Percentiles rank a stretch among this genome's conserved stretches.
phyloP scores from a whole-genome alignment of 192 early-diverging fungal species.

The Backusella circina region DNA sequence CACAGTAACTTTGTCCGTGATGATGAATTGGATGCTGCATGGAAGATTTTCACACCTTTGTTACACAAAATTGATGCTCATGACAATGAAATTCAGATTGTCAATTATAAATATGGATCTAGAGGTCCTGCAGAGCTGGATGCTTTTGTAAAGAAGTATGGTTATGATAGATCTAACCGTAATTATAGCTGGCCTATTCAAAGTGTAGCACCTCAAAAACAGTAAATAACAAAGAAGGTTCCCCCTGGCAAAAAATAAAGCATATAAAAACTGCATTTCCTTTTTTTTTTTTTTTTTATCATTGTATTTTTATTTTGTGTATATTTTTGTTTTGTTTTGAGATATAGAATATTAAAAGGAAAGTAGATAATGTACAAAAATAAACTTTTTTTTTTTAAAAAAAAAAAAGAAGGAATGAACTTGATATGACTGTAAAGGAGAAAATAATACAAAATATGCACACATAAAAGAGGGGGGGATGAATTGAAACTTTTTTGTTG shows the following conservation, averaged over 20 bases:
- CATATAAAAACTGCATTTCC: neutral
- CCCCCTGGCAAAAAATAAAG: neutral
- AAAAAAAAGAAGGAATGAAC: neutral
- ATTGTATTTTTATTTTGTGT: neutral
- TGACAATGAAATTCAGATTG: constrained; percentile 39
- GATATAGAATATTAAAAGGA: neutral
- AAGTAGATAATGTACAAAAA: neutral
- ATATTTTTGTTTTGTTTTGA: neutral
- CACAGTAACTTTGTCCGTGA: constrained; percentile 94
- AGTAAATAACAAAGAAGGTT: neutral
- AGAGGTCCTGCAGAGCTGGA: constrained; percentile 77
- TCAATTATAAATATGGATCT: constrained; percentile 77
- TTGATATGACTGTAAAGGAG: neutral
- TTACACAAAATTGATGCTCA: constrained; percentile 81
- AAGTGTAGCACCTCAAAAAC: neutral
- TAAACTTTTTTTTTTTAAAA: neutral
- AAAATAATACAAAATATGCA: neutral
- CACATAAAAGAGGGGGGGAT: neutral
- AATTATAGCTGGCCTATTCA: constrained; percentile 10
- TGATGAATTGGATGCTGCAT: constrained; percentile 93
- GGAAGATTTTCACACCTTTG: constrained; percentile 97
- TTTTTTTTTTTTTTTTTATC: neutral
- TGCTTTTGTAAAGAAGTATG: constrained; percentile 69
- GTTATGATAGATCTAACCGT: constrained; percentile 3
- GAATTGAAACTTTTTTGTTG: neutral